phyloP scores from a whole-genome alignment of 208 protist genomes.

The Crithidia fasciculata region DNA sequence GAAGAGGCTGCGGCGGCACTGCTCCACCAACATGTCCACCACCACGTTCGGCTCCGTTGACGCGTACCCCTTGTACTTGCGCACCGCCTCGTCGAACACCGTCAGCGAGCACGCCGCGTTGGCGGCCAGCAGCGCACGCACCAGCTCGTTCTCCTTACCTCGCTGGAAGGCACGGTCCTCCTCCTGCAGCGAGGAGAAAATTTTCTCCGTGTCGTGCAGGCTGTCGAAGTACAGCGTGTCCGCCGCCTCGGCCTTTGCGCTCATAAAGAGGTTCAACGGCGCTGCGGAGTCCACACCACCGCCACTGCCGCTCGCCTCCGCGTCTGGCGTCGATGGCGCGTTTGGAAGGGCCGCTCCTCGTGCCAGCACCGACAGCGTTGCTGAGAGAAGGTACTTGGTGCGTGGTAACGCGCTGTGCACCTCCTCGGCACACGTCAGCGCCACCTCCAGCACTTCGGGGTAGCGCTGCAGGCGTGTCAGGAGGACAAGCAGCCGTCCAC shows the following conservation, averaged over 20 bases:
- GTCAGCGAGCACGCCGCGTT: conserved; percentile 67
- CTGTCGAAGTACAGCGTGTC: conserved; percentile 73
- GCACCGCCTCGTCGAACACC: conserved; percentile 67
- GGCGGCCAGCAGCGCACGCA: conserved; percentile 52
- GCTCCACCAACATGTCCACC: conserved; percentile 55
- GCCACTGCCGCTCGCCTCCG: background rate
- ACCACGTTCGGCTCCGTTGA: conserved; percentile 49
- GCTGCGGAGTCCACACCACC: background rate
- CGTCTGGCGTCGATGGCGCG: background rate
- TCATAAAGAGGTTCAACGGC: background rate
- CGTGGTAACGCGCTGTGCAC: conserved; percentile 35
- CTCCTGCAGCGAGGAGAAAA: conserved; percentile 68
- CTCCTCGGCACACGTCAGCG: conserved; percentile 15
- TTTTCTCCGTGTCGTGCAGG: conserved; percentile 67
- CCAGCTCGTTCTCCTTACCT: conserved; percentile 76
- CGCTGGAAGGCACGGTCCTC: conserved; percentile 69
- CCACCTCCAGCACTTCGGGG: conserved; percentile 48
- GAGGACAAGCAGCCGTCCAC: conserved; percentile 55
- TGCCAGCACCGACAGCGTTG: conserved; percentile 64
- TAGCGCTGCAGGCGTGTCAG: conserved; percentile 53
- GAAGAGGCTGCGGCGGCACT: conserved; percentile 70
- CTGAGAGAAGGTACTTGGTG: conserved; percentile 59
- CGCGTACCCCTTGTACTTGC: conserved; percentile 60
- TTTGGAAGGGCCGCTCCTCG: conserved; percentile 22
- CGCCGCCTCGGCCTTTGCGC: background rate